Percentiles rank a stretch among this genome's conserved stretches.
phyloP scores from a whole-genome alignment of 306 rosid genomes.

The Alnus rubra region DNA sequence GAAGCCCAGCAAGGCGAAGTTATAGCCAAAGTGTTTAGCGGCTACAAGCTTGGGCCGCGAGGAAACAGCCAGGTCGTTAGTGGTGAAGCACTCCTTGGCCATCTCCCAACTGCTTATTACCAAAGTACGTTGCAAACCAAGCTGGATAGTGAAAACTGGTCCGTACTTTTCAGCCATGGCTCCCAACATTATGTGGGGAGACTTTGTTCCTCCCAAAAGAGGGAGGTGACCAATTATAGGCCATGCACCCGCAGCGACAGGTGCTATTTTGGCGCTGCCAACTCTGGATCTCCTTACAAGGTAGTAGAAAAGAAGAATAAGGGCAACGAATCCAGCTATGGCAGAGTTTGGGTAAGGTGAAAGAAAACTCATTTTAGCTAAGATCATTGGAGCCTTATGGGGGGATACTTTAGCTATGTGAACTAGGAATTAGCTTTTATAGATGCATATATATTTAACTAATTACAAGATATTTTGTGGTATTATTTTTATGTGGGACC shows the following conservation, averaged over 20 bases:
- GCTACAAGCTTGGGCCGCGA: conserved; percentile 26
- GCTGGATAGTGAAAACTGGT: conserved; percentile 33
- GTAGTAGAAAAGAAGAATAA: background rate
- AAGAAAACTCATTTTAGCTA: background rate
- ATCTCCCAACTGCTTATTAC: conserved; percentile 36
- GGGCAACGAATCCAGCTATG: background rate
- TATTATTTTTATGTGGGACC: too few species aligned
- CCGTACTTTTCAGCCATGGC: conserved; percentile 45
- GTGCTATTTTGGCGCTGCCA: conserved; percentile 15
- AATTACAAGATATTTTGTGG: too few species aligned
- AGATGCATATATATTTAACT: too few species aligned
- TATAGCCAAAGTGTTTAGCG: conserved; percentile 28
- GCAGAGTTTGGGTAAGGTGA: background rate
- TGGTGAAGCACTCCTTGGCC: conserved; percentile 50
- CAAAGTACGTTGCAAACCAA: conserved; percentile 32
- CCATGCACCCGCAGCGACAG: conserved; percentile 57
- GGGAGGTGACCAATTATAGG: conserved; percentile 69
- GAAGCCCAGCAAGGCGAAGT: conserved; percentile 41
- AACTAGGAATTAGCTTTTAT: too few species aligned
- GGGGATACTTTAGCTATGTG: background rate
- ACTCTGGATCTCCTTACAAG: background rate
- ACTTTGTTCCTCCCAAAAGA: conserved; percentile 32
- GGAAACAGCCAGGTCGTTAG: conserved; percentile 30
- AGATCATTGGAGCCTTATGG: background rate
- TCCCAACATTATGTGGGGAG: conserved; percentile 43